Evolutionary conservation across 441 rosid species (phyloP), one percentile per base, ranked within the genome.

Genomic region (Melastoma candidum): DNA sequence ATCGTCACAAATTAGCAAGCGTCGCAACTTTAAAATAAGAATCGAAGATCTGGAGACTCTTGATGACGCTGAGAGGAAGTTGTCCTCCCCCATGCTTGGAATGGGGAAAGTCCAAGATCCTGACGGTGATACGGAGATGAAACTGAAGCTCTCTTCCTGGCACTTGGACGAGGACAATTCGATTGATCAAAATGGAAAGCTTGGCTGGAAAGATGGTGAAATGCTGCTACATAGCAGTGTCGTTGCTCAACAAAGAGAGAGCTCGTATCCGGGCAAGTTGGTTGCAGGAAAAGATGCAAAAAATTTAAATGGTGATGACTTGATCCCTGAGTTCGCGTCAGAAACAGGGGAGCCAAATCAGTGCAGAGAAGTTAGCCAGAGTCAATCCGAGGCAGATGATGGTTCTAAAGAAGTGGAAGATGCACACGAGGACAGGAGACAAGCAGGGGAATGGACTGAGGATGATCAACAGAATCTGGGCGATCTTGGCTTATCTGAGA

Each of bases 401-500:
- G 41, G 41, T 59, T 68, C 65, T 29, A 80, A 71, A 51, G 90
- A 71, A 44, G 57, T 17, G 22, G 22, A 17, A 17, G 22, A 17
- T 17, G 22, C 22, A 17, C 22, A 17, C 22, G 22, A 44, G 47
- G 63, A 56, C 12, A 45, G 64, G 53, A 72, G 65, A 41, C 65
- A 70, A 53, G 83, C 77, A 0, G 71, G 80, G 14, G 83, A 75
- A 66, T 87, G 95, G 96, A 85, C 78, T 3, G 85, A 73, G 58
- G 81, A 81, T 69, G 97, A 93, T 69, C 92, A 88, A 61, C 80
- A 85, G 77, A 88, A 88, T 63, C 69, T 82, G 4, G 81, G 81
- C 87, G 95, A 92, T 66, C 87, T 88, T 6, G 95, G 98, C 13
- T 49, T 74, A 48, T 81, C 97, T 0, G 95, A 88, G 77, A 54